Evolutionary conservation across 176 grass and related monocot genomes (phyloP).

Genomic region (Metroxylon sagu): DNA sequence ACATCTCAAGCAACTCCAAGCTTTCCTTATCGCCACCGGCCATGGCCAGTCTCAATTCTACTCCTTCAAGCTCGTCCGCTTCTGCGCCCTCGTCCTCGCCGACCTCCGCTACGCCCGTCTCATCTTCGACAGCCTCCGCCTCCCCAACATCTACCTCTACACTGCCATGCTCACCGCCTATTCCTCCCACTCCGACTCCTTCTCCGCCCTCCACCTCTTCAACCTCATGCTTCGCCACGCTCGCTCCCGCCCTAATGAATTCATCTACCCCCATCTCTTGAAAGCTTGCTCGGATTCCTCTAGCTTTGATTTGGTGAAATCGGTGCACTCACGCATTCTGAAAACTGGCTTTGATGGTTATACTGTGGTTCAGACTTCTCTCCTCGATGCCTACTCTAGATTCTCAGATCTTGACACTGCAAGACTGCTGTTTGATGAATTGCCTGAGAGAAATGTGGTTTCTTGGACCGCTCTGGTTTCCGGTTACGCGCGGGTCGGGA

Average conservation of each 20-base stretch:
- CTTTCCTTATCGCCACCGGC: slow-evolving; percentile 39
- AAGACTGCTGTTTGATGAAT: slow-evolving; percentile 57
- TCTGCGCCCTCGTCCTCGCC: slow-evolving; percentile 46
- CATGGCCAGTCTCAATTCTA: slow-evolving; percentile 54
- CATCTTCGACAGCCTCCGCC: slow-evolving; percentile 50
- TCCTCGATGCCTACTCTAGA: slow-evolving; percentile 62
- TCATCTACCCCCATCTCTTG: slow-evolving; percentile 66
- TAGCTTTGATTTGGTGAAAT: slow-evolving; percentile 22
- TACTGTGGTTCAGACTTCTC: slow-evolving; percentile 34
- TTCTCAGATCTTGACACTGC: slow-evolving; percentile 48
- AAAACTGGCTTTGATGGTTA: slow-evolving; percentile 50
- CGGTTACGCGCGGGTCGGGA: slow-evolving; percentile 44
- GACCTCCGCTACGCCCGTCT: slow-evolving; percentile 53
- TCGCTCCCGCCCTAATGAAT: slow-evolving; percentile 50
- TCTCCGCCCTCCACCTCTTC: slow-evolving; percentile 44
- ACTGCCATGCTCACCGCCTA: slow-evolving; percentile 74
- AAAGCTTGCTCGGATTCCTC: slow-evolving; percentile 35
- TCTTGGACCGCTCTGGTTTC: slow-evolving; percentile 66
- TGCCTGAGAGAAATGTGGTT: slow-evolving; percentile 56
- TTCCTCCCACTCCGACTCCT: not conserved
- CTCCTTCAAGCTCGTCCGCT: slow-evolving; percentile 72
- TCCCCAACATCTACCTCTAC: slow-evolving; percentile 74
- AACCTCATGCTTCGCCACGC: slow-evolving; percentile 46
- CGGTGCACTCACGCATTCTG: slow-evolving; percentile 43
- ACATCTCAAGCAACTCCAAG: slow-evolving; percentile 68